Base-by-base conservation (phyloP, 2,329 filamentous ascomycete species). In the Dactylellina sp. region DNA sequence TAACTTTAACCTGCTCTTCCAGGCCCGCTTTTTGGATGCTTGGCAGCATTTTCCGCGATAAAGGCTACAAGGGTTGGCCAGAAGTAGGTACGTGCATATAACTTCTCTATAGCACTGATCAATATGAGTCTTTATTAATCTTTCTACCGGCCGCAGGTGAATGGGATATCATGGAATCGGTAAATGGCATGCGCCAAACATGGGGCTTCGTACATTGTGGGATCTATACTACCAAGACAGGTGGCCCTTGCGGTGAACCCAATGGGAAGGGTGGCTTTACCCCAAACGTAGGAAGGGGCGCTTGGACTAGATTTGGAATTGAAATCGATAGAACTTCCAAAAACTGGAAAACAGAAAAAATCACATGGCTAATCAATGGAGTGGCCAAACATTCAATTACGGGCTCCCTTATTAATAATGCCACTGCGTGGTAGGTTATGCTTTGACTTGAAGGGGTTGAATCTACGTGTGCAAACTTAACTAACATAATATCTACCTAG, bases 11-110 rank as follows among this genome's bases (percentile, higher is more conserved):
- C 12, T 16, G 18, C 2, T 59, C 63, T 3, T 28, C 83, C 76
- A 84, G 84, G 83, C 82, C 81, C 0, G 83, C 83, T 0, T 84
- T 84, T 75, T 85, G 83, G 83, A 79, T 81, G 32, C 80, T 85
- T 16, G 83, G 83, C 7, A 75, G 79, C 7, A 77, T 70, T 0
- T 83, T 81, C 77, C 81, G 83, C 42, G 78, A 77, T 40, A 79
- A 81, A 70, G 40, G 44, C 25, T 82, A 82, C 71, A 78, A 75
- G 22, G 81, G 80, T 71, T 84, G 83, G 84, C 83, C 84, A 0
- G 61, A 76, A 9, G 56, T 62, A 37, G 53, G 55, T 61, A 52
- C 24, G 35, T 28, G 37, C 14, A 35, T 14, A 1, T 7, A 11
- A 1, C 14, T 1, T n/a, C 37, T 35, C 5, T 37, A 5, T 24